These are phyloP conservation scores for Thelonectria blattea DNA, from an alignment of 2,329 filamentous ascomycete genomes.

Conservation along the genomic window DNA sequence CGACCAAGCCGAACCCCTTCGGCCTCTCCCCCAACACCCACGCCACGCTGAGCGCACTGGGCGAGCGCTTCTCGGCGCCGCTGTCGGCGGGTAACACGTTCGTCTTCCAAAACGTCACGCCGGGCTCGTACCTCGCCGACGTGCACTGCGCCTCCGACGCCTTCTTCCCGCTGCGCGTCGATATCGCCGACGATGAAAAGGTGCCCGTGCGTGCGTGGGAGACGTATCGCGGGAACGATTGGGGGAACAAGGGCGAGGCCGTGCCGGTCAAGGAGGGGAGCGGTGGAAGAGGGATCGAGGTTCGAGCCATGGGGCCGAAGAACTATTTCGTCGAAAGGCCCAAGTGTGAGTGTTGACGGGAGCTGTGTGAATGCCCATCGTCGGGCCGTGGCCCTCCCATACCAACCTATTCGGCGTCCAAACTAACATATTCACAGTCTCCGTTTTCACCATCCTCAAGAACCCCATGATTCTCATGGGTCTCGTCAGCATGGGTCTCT, in stretches of 20 bases:
- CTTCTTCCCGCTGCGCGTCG: constrained; percentile 82
- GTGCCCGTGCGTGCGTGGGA: constrained; percentile 72
- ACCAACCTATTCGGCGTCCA: not conserved
- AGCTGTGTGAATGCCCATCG: not conserved
- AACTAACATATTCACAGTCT: constrained; percentile 60
- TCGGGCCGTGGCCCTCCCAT: not conserved
- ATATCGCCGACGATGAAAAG: constrained; percentile 57
- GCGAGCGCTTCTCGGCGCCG: constrained; percentile 57
- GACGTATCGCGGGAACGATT: constrained; percentile 88
- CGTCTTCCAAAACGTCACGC: constrained; percentile 73
- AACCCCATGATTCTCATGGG: constrained; percentile 97
- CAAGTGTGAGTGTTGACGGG: constrained; percentile 67
- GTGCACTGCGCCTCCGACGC: constrained; percentile 75
- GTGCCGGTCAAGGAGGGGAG: constrained; percentile 49
- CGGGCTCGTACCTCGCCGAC: constrained; percentile 81
- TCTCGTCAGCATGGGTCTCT: constrained; percentile 79
- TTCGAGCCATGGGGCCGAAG: constrained; percentile 68
- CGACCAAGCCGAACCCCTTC: constrained; percentile 56
- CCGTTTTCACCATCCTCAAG: constrained; percentile 81
- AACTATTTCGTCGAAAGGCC: constrained; percentile 78
- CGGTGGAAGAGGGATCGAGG: constrained; percentile 59
- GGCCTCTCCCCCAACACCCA: constrained; percentile 70
- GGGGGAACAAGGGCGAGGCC: constrained; percentile 81
- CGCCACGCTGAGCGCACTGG: constrained; percentile 60
- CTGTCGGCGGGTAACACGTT: constrained; percentile 74